Base-by-base conservation (phyloP, 768 basidiomycete species). In the Sistotremastrum suecicum region DNA sequence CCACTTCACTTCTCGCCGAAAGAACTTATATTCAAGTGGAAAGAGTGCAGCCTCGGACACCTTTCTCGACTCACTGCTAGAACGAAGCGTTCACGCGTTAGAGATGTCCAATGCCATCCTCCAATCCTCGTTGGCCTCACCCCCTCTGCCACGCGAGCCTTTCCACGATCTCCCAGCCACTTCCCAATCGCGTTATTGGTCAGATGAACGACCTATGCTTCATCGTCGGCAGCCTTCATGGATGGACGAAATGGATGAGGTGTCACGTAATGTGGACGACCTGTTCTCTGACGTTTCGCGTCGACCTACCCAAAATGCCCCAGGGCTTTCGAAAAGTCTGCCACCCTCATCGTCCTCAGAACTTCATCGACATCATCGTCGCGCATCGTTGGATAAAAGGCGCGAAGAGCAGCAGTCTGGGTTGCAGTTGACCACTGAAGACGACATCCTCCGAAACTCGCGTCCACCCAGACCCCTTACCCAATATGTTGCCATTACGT, bases 81-180 rank as follows among this genome's bases (percentile, higher is more conserved):
- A 77, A 48, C 76, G 86, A 50, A 86, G 83, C 51, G 83, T 89
- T 9, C 78, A 86, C 61, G 86, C 86, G 1, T 68, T 90, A 6
- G 87, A 89, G 58, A 78, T 87, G 69, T 89, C 86, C 4, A 89
- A 89, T 48, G 71, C 77, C 3, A 66, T 89, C 7, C 66, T 90
- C 40, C 79, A 84, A 56, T 78, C 76, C 8, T 81, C 82, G 20
- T 79, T 87, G 53, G 73, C 78, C 37, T 79, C 85, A 0, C 79
- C 20, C 20, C 20, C 20, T 20, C 20, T 20, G 20, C 20, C 20
- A 82, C 50, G 68, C 77, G 8, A 74, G 65, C 34, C 63, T 71
- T 35, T 68, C 67, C 34, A 62, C 68, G 3, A 62, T 79, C 37
- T 60, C 80, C 32, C 66, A 70, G 28, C 54, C 68, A 10, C 75